Evolutionary conservation across 148 eudicot genomes (phyloP), one percentile per base, ranked within the genome.

Genomic region (Chenopodium album): DNA sequence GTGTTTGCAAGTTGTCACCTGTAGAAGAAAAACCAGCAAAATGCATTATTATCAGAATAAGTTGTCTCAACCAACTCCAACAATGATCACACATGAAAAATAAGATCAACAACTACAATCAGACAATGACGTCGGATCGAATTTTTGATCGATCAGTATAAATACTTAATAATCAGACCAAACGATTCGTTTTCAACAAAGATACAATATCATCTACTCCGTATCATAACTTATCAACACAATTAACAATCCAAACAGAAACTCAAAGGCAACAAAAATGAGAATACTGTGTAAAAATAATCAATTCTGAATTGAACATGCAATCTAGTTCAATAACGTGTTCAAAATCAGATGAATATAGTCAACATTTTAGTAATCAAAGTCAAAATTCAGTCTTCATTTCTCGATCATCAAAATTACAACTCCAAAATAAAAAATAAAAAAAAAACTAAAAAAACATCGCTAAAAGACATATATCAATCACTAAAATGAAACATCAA

Each of bases 1-100:
- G 80, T 93, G 98, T 85, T 84, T 93, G 90, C 98, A 93, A 63
- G 80, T 85, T 16, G 98, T 93, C 41, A 87, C 89, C 98, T 93
- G 85, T 19, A 78, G 1, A 9, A 71, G 11, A 60, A 71, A 44
- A 7, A 82, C 46, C 16, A 56, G 6, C 26, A 56, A 71, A 70
- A 37, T 29, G 20, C 13, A 73, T 60, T 23, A 37, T 37, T 68
- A 28, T 64, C 71, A 80, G 4, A 4, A 60, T 80, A 28, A 52
- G 14, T 14, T 46, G 60, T 71, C 34, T 62, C 31, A 73, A 73
- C 26, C 1, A 6, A 31, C 23, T 46, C 23, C 9, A 12, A 20
- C 16, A 73, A 72, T 16, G 14, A 64, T 23, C 31, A 22, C 32
- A 29, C 16, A 14, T 16, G 3, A 66, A 47, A 77, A 64, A 4